Evolutionary conservation across 2,329 filamentous ascomycete genomes (phyloP).

Genomic region (Fusarium decemcellulare): DNA sequence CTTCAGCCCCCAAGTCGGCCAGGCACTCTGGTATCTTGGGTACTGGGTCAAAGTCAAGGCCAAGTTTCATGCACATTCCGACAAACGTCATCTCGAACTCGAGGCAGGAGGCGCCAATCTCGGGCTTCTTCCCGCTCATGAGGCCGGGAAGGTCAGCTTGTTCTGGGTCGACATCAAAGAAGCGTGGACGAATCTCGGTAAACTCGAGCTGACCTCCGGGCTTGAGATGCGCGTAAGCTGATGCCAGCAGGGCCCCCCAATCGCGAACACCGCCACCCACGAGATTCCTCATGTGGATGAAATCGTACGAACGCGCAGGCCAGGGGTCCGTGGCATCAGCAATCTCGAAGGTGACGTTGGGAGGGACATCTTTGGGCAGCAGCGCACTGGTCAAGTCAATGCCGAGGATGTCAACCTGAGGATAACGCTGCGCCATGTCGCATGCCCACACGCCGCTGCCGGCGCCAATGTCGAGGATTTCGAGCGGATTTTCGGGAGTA

Average conservation of each 20-base stretch:
- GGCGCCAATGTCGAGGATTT: constrained; percentile 59
- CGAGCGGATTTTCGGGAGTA: constrained; percentile 35
- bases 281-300: constrained; percentile 60
- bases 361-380: constrained; percentile 62
- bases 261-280: constrained; percentile 61
- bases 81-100: constrained; percentile 53
- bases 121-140: constrained; percentile 29
- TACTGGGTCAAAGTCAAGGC: constrained; percentile 58
- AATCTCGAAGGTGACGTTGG: constrained; percentile 72
- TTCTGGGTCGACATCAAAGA: constrained; percentile 55
- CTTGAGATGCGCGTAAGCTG: constrained; percentile 57
- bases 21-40: constrained; percentile 53
- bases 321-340: constrained; percentile 69
- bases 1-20: constrained; percentile 56
- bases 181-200: constrained; percentile 57
- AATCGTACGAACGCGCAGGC: constrained; percentile 55
- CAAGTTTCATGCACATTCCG: constrained; percentile 46
- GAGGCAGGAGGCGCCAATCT: constrained; percentile 48
- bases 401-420: constrained; percentile 56
- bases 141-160: constrained; percentile 33
- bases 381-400: constrained; percentile 59
- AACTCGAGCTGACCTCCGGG: constrained; percentile 62
- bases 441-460: constrained; percentile 61
- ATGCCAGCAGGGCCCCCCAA: constrained; percentile 54
- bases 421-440: constrained; percentile 58